Conservation (phyloP, 2,329 filamentous ascomycete species). For the Calycina herbarum region DNA sequence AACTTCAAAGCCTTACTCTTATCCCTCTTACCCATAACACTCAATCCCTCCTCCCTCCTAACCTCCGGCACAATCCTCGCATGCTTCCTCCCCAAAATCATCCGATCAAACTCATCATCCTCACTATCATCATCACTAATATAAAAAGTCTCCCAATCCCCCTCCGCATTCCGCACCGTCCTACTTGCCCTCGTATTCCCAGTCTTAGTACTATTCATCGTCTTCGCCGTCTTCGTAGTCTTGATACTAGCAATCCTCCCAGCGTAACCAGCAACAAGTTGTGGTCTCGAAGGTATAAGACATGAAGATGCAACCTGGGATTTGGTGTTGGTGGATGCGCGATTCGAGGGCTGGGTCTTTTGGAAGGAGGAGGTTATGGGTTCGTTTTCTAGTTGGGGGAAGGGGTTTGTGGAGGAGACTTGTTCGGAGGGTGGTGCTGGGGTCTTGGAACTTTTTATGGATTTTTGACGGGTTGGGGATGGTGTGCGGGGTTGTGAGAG, state of each 20-base stretch:
- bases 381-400: background rate
- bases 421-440: background rate
- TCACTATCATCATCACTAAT: slow-evolving; percentile 37
- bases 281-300: background rate
- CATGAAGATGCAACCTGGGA: background rate
- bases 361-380: background rate
- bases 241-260: background rate
- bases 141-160: slow-evolving; percentile 35
- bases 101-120: slow-evolving; percentile 37
- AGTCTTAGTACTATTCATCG: slow-evolving; percentile 15
- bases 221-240: slow-evolving; percentile 15
- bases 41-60: slow-evolving; percentile 10
- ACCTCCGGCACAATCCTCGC: slow-evolving; percentile 24
- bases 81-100: slow-evolving; percentile 32
- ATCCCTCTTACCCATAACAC: slow-evolving; percentile 25
- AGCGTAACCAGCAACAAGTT: background rate
- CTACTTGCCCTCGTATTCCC: slow-evolving; percentile 8
- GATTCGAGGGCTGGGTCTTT: background rate
- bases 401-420: background rate
- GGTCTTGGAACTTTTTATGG: too few species aligned
- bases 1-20: slow-evolving; percentile 42
- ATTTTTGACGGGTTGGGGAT: background rate
- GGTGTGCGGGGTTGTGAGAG: background rate
- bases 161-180: slow-evolving; percentile 15
- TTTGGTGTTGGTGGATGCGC: background rate